Percentiles rank a stretch among this genome's conserved stretches.
Evolutionary conservation across 2,329 filamentous ascomycete genomes (phyloP).

Genomic region (Penicillium vulpinum): DNA sequence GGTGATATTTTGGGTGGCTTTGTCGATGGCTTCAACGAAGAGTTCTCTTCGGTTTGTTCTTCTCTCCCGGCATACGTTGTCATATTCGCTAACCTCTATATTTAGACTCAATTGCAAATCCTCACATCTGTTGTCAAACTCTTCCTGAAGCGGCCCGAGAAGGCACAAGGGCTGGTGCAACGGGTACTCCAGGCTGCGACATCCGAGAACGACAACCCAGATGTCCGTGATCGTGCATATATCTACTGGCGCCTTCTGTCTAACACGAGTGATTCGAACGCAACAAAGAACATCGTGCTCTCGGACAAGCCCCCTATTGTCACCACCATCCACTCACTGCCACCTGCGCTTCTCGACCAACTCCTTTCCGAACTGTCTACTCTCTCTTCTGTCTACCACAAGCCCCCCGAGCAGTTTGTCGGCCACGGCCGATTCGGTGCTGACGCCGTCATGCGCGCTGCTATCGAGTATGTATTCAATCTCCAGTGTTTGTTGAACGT

Average conservation of each 20-base stretch:
- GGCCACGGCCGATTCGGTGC: slow-evolving; percentile 92
- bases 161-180: slow-evolving; percentile 85
- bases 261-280: slow-evolving; percentile 72
- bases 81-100: slow-evolving; percentile 31
- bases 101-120: slow-evolving; percentile 92
- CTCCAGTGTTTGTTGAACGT: neutral
- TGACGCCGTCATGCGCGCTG: slow-evolving; percentile 89
- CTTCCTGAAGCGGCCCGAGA: slow-evolving; percentile 94
- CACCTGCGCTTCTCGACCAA: slow-evolving; percentile 78
- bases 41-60: slow-evolving; percentile 79
- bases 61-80: neutral
- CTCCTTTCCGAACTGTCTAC: slow-evolving; percentile 92
- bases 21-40: slow-evolving; percentile 91
- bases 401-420: slow-evolving; percentile 95
- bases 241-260: slow-evolving; percentile 97
- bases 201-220: slow-evolving; percentile 93
- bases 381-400: slow-evolving; percentile 96
- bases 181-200: slow-evolving; percentile 93
- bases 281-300: slow-evolving; percentile 90
- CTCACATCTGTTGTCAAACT: slow-evolving; percentile 96
- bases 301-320: slow-evolving; percentile 93
- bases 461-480: slow-evolving; percentile 67
- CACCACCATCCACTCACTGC: slow-evolving; percentile 88
- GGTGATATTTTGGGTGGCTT: slow-evolving; percentile 89
- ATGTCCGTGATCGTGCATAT: slow-evolving; percentile 94